A percentile compares a stretch with the other conserved stretches of the same genome.
Conservation (phyloP, 2,329 filamentous ascomycete species). For the Sarocladium brachiariae region DNA sequence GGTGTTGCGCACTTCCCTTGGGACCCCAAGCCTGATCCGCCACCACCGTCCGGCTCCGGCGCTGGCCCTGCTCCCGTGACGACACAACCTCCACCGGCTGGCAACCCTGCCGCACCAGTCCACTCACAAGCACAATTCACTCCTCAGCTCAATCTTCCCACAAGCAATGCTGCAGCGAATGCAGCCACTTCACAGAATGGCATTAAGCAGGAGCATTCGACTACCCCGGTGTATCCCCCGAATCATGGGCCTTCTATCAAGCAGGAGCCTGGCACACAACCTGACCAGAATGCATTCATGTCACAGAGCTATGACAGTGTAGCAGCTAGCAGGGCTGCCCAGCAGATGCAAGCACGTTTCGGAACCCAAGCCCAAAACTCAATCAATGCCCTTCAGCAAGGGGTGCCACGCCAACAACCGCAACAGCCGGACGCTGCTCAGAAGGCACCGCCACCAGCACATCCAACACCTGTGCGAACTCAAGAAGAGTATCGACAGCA, state of each 20-base stretch:
- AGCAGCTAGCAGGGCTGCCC: constrained; percentile 48
- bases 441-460: constrained; percentile 17
- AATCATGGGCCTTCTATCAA: constrained; percentile 26
- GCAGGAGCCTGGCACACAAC: constrained; percentile 34
- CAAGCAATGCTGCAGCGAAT: constrained; percentile 15
- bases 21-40: constrained; percentile 75
- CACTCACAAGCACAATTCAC: constrained; percentile 26
- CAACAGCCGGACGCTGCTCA: constrained; percentile 25
- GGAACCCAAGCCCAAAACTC: constrained; percentile 59
- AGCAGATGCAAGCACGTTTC: constrained; percentile 52
- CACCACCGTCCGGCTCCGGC: constrained; percentile 28
- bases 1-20: constrained; percentile 87
- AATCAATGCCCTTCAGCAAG: constrained; percentile 51
- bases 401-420: constrained; percentile 16
- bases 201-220: constrained; percentile 33
- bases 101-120: constrained; percentile 25
- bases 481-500: constrained; percentile 28
- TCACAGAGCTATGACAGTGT: constrained; percentile 30
- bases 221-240: constrained; percentile 19
- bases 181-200: constrained; percentile 24
- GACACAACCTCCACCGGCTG: constrained; percentile 18
- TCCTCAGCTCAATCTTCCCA: constrained; percentile 23
- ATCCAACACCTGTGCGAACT: constrained; percentile 18
- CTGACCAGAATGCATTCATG: constrained; percentile 21
- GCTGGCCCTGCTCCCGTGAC: constrained; percentile 20